Evolutionary conservation across 2,329 filamentous ascomycete species (phyloP), one percentile per base, ranked within the genome.

Genomic region (Venturia carpophila): DNA sequence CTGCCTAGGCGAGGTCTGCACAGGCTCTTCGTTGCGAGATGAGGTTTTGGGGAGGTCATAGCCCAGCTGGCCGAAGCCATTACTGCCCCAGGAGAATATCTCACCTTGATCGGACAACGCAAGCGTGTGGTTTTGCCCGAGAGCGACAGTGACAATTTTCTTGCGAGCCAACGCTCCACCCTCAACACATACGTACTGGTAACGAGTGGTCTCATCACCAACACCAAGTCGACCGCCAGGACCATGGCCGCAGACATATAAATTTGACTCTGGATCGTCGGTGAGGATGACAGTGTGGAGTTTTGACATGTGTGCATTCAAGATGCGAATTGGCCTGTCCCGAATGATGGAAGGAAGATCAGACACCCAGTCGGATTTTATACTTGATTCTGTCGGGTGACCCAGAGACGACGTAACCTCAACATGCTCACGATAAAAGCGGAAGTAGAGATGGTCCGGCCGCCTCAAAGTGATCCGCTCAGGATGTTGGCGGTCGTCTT

Each of bases 71-170:
- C 88, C 91, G 72, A 85, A 87, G 9, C 83, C 86, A 71, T 97
- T 97, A 69, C 88, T 90, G 9, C 94, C 94, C 94, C 94, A 99
- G 1, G 91, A 94, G 80, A 91, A 96, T 6, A 96, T 84, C 69
- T 95, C 91, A n/a, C 94, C 93, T 64, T 87, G 83, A n/a, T 87
- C 87, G 3, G 90, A 89, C 6, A 97, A 80, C 1, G 91, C 93
- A 73, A 99, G 81, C 3, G 89, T 90, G 73, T 99, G 94, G 69
- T 96, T 94, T 72, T 95, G 91, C 0, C 94, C 94, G 3, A 99
- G 81, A 1, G 92, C 91, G 60, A 96, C 83, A n/a, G 86, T 84
- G 2, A 83, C 79, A 5, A 97, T 82, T 70, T 86, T 90, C 73
- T 87, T 92, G 63, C 90, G 88, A 0, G 83, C 79, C 4, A 97